Evolutionary conservation across 495 filamentous ascomycete species (phyloP), one percentile per base, ranked within the genome.

Genomic region (Lasiosphaeriaceae sp.): DNA sequence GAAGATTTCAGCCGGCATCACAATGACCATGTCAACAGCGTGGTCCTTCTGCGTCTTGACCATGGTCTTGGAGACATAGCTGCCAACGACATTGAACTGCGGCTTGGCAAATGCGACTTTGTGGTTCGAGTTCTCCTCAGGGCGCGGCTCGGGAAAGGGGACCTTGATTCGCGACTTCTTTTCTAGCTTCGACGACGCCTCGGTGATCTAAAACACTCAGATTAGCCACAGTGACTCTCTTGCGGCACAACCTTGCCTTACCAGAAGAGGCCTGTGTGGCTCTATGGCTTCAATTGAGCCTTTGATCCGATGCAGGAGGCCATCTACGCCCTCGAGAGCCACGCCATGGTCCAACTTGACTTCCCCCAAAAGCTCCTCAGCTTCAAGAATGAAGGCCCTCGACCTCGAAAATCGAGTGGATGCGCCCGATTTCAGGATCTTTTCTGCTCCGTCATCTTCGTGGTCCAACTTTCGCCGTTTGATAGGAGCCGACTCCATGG

Each of bases 41-140:
- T 86, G 71, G 19, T 68, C 66, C 11, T 78, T 78, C 17, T 82
- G 75, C 8, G 78, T 73, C 62, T 85, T 88, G 11, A 83, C 74
- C 60, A 88, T 85, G 11, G 84, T 94, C 70, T 85, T 86, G 43
- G 90, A 80, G 43, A 86, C 78, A 78, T 96, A 93, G 67, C 91
- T 93, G 47, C 94, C 95, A 21, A 90, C 86, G 23, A 96, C 87
- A 68, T 96, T 96, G 67, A 96, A 82, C 58, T 85, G 86, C 20
- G 95, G 94, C 63, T 82, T 86, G 24, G 78, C 75, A 70, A 91
- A 96, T 39, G 85, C 75, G 52, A 97, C 76, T 55, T 87, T 88
- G 72, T 96, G 96, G 47, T 90, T 89, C 26, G 83, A 80, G 65
- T 89, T 83, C 67, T 81, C 81, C 11, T 80, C 73, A 0, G 90